Conservation (phyloP, 805 yeast genomes). For the Cyberlindnera lachancei region DNA sequence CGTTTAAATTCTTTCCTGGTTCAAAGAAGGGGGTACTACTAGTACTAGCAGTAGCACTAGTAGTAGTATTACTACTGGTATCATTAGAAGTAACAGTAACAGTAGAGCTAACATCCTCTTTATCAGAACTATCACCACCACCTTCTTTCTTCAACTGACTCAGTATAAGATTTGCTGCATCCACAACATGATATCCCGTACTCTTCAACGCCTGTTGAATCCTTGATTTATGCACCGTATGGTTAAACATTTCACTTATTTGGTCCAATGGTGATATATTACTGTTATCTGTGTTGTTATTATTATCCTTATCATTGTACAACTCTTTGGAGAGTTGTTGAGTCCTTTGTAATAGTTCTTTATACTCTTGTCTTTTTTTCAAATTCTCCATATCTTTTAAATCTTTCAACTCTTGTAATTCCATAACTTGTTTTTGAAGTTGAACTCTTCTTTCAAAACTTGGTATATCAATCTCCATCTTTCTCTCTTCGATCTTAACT, state of each 20-base stretch:
- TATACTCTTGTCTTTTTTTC: constrained; percentile 9
- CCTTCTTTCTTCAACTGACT: constrained; percentile 13
- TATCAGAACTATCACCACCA: background rate
- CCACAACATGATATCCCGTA: constrained; percentile 29
- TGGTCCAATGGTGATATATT: constrained; percentile 29
- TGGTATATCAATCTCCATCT: constrained; percentile 17
- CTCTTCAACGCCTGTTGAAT: constrained; percentile 30
- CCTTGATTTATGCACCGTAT: constrained; percentile 24
- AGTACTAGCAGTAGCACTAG: background rate
- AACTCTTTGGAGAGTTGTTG: constrained; percentile 14
- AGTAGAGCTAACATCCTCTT: too few species aligned
- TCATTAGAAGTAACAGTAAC: background rate
- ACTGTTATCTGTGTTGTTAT: constrained; percentile 1
- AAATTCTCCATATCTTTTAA: constrained; percentile 1
- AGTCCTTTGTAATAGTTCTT: constrained; percentile 14
- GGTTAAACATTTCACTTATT: constrained; percentile 27
- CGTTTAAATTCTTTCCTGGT: constrained; percentile 12
- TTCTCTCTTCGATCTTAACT: constrained; percentile 14
- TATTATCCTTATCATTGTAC: constrained; percentile 8
- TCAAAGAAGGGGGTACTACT: constrained; percentile 6
- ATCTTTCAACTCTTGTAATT: constrained; percentile 10
- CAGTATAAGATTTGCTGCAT: constrained; percentile 16
- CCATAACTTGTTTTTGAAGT: constrained; percentile 17
- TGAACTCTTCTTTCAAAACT: constrained; percentile 21
- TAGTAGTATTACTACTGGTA: background rate